Evolutionary conservation across 257 asterid genomes (phyloP).

Genomic region (Ilex aquifolium): DNA sequence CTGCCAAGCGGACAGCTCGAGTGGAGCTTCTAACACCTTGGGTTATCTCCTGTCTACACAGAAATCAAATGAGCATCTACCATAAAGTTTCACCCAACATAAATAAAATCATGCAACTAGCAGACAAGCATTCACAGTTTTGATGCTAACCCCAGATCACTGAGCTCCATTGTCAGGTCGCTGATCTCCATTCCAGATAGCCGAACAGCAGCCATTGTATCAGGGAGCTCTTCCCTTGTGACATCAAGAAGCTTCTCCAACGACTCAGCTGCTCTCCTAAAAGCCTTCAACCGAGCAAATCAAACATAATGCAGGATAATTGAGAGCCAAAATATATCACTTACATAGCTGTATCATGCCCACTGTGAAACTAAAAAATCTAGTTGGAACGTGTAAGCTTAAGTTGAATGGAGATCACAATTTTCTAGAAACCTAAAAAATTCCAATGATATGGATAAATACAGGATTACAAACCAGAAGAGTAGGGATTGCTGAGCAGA

Average conservation of each 20-base stretch:
- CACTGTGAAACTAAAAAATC: background rate
- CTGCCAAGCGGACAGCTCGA: slow-evolving; percentile 72
- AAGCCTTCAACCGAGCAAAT: slow-evolving; percentile 46
- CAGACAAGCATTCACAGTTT: slow-evolving; percentile 8
- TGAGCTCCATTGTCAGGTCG: slow-evolving; percentile 86
- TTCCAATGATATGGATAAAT: slow-evolving; percentile 3
- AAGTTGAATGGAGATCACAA: background rate
- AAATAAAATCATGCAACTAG: background rate
- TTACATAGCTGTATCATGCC: background rate
- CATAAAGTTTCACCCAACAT: background rate
- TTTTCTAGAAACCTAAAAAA: background rate
- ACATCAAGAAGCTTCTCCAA: slow-evolving; percentile 78
- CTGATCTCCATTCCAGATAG: slow-evolving; percentile 96
- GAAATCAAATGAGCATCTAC: background rate
- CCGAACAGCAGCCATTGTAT: slow-evolving; percentile 90
- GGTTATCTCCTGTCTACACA: slow-evolving; percentile 66
- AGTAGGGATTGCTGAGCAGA: slow-evolving; percentile 72
- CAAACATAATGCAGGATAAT: background rate
- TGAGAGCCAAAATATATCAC: slow-evolving; percentile 2
- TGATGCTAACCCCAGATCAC: slow-evolving; percentile 70
- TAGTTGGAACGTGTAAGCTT: no score
- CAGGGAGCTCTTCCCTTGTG: slow-evolving; percentile 87
- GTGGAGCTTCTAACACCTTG: slow-evolving; percentile 82
- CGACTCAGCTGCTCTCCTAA: slow-evolving; percentile 76
- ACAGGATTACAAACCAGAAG: slow-evolving; percentile 55